These are phyloP conservation scores for Leishmania tarentolae DNA, from an alignment of 208 protist species.

Conservation along the genomic window DNA sequence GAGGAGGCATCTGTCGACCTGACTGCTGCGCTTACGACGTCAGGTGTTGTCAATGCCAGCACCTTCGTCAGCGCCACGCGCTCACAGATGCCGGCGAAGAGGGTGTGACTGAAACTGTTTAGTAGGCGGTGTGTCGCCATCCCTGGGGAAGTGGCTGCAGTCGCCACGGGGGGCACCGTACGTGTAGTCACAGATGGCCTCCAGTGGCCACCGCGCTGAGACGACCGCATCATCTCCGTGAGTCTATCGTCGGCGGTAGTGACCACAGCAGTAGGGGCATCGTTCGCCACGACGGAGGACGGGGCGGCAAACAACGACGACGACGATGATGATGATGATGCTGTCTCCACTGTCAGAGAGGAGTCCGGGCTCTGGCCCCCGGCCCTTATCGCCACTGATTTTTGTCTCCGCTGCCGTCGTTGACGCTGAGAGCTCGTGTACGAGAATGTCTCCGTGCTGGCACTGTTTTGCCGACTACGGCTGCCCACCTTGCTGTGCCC, in stretches of 20 bases:
- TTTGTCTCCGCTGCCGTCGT: not conserved
- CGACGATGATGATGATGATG: not conserved
- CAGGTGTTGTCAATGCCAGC: not conserved
- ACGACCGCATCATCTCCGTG: not conserved
- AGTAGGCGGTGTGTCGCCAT: conserved; percentile 74
- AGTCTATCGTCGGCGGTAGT: not conserved
- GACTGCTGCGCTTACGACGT: not conserved
- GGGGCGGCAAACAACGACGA: not conserved
- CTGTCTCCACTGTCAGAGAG: conserved; percentile 9
- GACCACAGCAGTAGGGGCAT: not conserved
- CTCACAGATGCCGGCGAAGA: conserved; percentile 55
- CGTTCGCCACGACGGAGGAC: not conserved
- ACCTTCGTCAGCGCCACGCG: conserved; percentile 1
- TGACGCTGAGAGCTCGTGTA: not conserved
- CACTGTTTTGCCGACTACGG: not conserved
- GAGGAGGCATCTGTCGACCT: not conserved
- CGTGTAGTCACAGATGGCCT: not conserved
- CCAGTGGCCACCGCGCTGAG: not conserved
- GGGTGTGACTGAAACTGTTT: conserved; percentile 63
- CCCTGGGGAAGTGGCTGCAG: conserved; percentile 1
- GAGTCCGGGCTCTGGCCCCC: conserved; percentile 3
- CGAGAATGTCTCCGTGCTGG: conserved; percentile 4
- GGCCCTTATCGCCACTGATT: not conserved
- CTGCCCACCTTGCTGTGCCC: conserved; percentile 1
- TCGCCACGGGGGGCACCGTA: not conserved